Evolutionary conservation across 2,329 filamentous ascomycete genomes (phyloP).

Genomic region (Endocalyx cinctus): DNA sequence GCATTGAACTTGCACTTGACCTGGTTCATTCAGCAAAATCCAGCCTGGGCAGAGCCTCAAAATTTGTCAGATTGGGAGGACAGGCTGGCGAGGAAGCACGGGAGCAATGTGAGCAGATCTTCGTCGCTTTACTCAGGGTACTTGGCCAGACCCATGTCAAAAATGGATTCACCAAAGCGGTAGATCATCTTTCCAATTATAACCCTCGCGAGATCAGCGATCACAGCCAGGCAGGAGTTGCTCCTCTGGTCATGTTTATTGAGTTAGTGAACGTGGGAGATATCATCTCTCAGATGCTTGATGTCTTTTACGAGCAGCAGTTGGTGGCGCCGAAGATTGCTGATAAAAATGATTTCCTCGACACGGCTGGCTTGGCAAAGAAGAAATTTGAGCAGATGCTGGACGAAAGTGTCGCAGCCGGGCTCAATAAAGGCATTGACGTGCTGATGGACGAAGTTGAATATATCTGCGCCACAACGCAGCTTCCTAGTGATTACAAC

Average conservation of each 20-base stretch:
- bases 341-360: conserved; percentile 91
- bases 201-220: conserved; percentile 79
- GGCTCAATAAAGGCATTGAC: conserved; percentile 95
- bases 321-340: conserved; percentile 76
- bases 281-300: conserved; percentile 96
- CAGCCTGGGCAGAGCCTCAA: conserved; percentile 77
- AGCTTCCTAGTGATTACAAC: conserved; percentile 86
- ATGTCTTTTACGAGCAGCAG: conserved; percentile 97
- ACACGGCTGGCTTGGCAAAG: conserved; percentile 88
- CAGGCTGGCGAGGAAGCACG: conserved; percentile 77
- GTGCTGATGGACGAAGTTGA: conserved; percentile 98
- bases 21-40: conserved; percentile 85
- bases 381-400: conserved; percentile 99
- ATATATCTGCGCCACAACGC: conserved; percentile 85
- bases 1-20: conserved; percentile 88
- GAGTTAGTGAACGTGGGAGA: conserved; percentile 98
- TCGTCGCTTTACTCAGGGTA: conserved; percentile 77
- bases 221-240: conserved; percentile 68
- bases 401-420: conserved; percentile 91
- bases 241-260: conserved; percentile 89
- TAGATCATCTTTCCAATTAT: conserved; percentile 85
- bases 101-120: conserved; percentile 86
- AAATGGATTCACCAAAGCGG: conserved; percentile 88
- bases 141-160: conserved; percentile 85
- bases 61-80: conserved; percentile 76